Evolutionary conservation across 768 basidiomycete species (phyloP).

Genomic region (Russula griseocarnosa): DNA sequence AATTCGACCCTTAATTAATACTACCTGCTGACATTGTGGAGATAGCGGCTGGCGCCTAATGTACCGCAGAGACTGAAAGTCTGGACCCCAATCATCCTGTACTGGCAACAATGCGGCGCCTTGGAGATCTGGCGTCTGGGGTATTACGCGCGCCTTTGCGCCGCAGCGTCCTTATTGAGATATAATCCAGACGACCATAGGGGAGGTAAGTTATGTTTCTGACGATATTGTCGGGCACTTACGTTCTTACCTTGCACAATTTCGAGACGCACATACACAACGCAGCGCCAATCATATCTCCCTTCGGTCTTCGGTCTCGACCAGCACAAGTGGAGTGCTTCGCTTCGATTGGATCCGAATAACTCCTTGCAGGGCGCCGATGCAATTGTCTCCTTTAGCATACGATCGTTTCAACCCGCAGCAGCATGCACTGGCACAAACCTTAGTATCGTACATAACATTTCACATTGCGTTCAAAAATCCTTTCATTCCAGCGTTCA

Average conservation of each 20-base stretch:
- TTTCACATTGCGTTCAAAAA: background rate
- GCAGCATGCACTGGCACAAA: background rate
- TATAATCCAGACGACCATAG: background rate
- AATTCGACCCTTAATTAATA: background rate
- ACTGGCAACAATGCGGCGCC: conserved; percentile 1
- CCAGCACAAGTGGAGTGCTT: background rate
- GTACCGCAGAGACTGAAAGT: too few relatives aligned
- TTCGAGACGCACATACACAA: background rate
- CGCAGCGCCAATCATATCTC: background rate
- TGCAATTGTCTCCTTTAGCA: background rate
- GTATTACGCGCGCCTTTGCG: background rate
- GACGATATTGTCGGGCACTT: background rate
- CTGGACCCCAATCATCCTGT: conserved; percentile 8
- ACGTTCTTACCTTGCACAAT: background rate
- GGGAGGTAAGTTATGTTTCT: background rate
- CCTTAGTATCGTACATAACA: conserved; percentile 6
- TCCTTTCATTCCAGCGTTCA: background rate
- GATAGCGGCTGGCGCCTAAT: too few relatives aligned
- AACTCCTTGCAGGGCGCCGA: background rate
- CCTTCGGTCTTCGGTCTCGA: background rate
- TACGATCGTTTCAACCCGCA: background rate
- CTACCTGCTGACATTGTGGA: background rate
- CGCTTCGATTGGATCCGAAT: background rate
- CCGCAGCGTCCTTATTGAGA: background rate
- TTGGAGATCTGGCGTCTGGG: background rate